A percentile compares a stretch with the other conserved stretches of the same genome.
Conservation (phyloP, 495 filamentous ascomycete species). For the Cairneyella variabilis region DNA sequence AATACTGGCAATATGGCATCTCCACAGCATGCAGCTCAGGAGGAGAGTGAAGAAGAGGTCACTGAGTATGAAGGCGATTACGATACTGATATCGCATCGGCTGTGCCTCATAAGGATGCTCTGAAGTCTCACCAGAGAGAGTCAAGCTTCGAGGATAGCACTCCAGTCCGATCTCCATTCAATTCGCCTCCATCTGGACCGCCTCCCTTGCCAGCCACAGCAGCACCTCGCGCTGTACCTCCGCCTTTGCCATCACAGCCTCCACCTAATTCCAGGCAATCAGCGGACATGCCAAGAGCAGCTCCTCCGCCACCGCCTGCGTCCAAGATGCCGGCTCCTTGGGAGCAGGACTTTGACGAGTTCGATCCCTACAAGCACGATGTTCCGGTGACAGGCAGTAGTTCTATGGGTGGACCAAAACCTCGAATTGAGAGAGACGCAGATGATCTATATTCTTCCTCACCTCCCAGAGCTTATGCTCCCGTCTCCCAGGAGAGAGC, state of each 20-base stretch:
- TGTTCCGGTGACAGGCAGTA: conserved; percentile 28
- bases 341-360: conserved; percentile 55
- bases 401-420: conserved; percentile 13
- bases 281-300: conserved; percentile 66
- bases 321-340: conserved; percentile 35
- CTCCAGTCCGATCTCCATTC: conserved; percentile 43
- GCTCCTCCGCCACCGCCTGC: conserved; percentile 58
- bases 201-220: conserved; percentile 53
- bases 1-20: conserved; percentile 52
- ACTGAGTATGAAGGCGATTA: conserved; percentile 98
- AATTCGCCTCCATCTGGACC: conserved; percentile 37
- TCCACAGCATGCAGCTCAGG: conserved; percentile 37
- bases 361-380: conserved; percentile 73
- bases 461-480: conserved; percentile 38
- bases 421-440: conserved; percentile 34
- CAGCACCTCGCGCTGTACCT: conserved; percentile 48
- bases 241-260: conserved; percentile 32
- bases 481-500: conserved; percentile 34
- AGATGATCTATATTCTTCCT: conserved; percentile 51
- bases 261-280: conserved; percentile 38
- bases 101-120: conserved; percentile 86
- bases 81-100: conserved; percentile 93
- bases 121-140: conserved; percentile 78
- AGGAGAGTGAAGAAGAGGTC: conserved; percentile 71
- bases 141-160: conserved; percentile 59